Conservation (phyloP, 108 stramenopile genomes). For the Seminavis robusta region DNA sequence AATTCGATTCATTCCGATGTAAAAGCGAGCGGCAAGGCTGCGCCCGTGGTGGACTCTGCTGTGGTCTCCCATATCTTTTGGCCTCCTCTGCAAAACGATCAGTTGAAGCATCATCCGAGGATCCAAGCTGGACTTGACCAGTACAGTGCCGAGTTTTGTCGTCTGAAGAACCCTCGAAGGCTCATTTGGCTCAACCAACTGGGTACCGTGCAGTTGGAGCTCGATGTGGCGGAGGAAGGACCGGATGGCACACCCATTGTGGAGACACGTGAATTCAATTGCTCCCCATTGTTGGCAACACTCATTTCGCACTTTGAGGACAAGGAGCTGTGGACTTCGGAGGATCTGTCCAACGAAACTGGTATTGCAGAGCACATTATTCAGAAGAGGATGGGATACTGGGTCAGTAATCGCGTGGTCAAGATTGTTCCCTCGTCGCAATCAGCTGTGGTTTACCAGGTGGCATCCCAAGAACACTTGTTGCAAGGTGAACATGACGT, state of each 20-base stretch:
- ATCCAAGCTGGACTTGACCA: constrained; percentile 63
- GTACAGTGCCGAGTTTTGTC: constrained; percentile 70
- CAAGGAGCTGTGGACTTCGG: constrained; percentile 58
- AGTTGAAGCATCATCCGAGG: constrained; percentile 80
- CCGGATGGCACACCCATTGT: constrained; percentile 38
- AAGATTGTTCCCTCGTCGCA: constrained; percentile 16
- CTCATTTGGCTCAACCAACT: constrained; percentile 86
- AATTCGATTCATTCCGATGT: constrained; percentile 70
- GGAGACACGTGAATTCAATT: constrained; percentile 71
- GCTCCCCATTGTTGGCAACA: constrained; percentile 85
- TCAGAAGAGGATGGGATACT: constrained; percentile 75
- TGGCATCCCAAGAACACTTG: constrained; percentile 40
- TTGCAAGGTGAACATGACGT: constrained; percentile 21
- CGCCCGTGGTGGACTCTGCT: constrained; percentile 62
- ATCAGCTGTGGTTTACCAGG: constrained; percentile 24
- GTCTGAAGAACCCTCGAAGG: constrained; percentile 90
- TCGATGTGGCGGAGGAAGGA: constrained; percentile 75
- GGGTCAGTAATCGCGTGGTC: constrained; percentile 84
- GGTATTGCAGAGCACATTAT: constrained; percentile 68
- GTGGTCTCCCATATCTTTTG: constrained; percentile 96
- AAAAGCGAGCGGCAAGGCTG: constrained; percentile 20
- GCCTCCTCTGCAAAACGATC: constrained; percentile 86
- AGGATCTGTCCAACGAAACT: constrained; percentile 68
- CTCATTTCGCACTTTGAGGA: constrained; percentile 92
- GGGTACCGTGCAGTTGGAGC: constrained; percentile 86